Conservation (phyloP, 2,329 filamentous ascomycete genomes). For the Diaporthe citriasiana region DNA sequence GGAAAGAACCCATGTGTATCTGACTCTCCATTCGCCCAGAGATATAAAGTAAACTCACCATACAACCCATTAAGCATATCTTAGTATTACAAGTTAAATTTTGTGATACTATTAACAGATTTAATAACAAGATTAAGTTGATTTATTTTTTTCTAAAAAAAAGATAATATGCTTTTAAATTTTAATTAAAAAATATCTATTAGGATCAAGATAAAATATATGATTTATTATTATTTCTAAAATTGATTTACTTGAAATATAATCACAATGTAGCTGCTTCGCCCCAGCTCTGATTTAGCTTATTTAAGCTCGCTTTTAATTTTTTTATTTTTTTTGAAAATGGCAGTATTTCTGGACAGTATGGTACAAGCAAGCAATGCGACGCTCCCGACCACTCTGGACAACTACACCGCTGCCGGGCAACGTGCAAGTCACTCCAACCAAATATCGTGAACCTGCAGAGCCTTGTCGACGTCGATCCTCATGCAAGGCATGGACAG, state of each 20-base stretch:
- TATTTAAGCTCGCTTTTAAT: not conserved
- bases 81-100: not conserved
- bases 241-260: too few species aligned
- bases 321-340: not conserved
- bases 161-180: too few species aligned
- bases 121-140: not conserved
- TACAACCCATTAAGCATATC: not conserved
- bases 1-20: not conserved
- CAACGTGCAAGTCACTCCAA: conserved; percentile 15
- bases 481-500: conserved; percentile 22
- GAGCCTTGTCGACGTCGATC: conserved; percentile 25
- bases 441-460: conserved; percentile 11
- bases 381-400: not conserved
- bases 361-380: not conserved
- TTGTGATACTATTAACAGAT: too few species aligned
- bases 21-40: not conserved
- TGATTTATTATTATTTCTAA: not conserved
- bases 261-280: not conserved
- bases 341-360: not conserved
- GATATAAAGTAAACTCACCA: too few species aligned
- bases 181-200: too few species aligned
- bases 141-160: too few species aligned
- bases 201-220: too few species aligned
- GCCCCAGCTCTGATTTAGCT: not conserved
- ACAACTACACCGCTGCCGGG: conserved; percentile 13